Base-by-base conservation (phyloP, 2,329 filamentous ascomycete genomes). In the Thelonectria blattea region DNA sequence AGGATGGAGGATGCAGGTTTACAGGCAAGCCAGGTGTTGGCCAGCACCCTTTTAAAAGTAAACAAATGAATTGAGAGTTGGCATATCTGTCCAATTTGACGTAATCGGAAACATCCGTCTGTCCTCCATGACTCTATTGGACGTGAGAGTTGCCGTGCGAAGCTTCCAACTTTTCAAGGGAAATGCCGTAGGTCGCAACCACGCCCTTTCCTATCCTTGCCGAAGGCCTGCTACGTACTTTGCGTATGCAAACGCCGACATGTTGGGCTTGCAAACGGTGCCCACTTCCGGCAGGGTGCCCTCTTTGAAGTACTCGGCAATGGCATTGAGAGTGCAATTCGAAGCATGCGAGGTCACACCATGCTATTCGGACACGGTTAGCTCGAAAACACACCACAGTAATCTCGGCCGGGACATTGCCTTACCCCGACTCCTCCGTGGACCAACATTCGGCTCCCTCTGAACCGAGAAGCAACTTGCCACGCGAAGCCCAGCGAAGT, bases 391-490 rank as follows among this genome's bases (percentile, higher is more conserved):
- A n/a, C 4, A 30, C 10, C 1, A 6, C n/a, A 15, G 2, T 7
- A 5, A 6, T 45, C 14, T 17, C 42, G 8, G 11, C n/a, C 12
- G 8, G 20, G 43, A 12, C 7, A 34, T 11, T 22, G 61, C n/a
- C 67, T 64, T 59, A 69, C 67, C 0, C 67, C 67, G 11, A 65
- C 52, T 2, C 67, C 67, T n/a, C 63, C 65, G 7, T 69, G 65
- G 0, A 69, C 51, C 55, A 69, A 24, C 2, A 69, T 34, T 1
- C 67, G 42, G 15, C 67, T 69, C 0, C 55, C 58, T 12, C 53
- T 67, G 2, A 69, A 68, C 1, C 62, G 37, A 11, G 64, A 52
- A 20, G 67, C 62, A 0, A 61, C 60, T 9, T 69, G 52, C 48
- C 60, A 69, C 0, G 67, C 67, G 11, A 60, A 52, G 3, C 53